Base-by-base conservation (phyloP, 192 early-diverging fungal species). In the Entomortierella beljakovae region DNA sequence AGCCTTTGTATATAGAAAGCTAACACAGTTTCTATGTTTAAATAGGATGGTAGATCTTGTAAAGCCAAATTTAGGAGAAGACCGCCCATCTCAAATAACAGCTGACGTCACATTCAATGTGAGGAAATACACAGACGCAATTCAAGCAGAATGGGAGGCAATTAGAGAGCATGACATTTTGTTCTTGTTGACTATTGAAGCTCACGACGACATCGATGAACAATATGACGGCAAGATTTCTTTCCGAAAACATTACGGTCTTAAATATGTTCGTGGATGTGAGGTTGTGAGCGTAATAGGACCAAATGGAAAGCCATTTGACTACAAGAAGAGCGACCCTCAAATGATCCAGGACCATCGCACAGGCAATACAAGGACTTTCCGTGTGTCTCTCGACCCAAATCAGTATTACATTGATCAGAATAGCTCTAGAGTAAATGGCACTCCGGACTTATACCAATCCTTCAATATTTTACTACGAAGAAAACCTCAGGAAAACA, bases 401-500 rank as follows among this genome's bases (percentile, higher is more conserved):
- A 94, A 94, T 60, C 97, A 99, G 82, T 96, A 96, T 74, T 85
- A 87, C 67, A 58, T 83, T 16, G 94, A 95, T 71, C 85, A 88
- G 68, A 71, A 74, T 10, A 60, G 55, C 37, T 64, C 79, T 38
- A 81, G 81, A 48, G 61, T 67, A 18, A 85, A 82, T n/a, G 83
- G 87, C n/a, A 58, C 67, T 1, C 86, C 86, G 22, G 91, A 92
- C 76, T 84, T 95, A 0, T 94, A 98, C 70, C 84, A 84, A 23
- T 87, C 87, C 10, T 95, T 99, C 63, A 98, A 97, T 79, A 84
- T 98, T 23, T 83, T 98, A n/a, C 70, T 99, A 61, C 90, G 98
- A 32, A 87, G 97, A 29, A 88, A 90, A 56, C 90, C 95, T 22
- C 85, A 93, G 68, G 96, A 97, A 82, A 98, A 94, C 83, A 97